These are phyloP conservation scores for Pezicula neosporulosa DNA, from an alignment of 2,329 filamentous ascomycete species.

Conservation along the genomic window DNA sequence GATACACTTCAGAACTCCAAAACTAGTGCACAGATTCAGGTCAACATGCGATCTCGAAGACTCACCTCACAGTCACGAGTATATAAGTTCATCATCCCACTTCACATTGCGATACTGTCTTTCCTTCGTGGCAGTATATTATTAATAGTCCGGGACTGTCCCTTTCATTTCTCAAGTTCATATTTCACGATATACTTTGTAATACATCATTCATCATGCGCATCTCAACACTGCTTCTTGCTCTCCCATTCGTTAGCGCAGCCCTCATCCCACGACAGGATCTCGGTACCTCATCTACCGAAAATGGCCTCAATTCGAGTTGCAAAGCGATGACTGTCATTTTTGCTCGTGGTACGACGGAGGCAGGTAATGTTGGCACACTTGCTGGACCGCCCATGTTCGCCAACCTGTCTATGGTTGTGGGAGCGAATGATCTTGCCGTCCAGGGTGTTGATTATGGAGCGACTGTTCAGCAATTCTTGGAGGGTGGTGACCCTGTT, in stretches of 20 bases:
- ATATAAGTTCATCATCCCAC: not conserved
- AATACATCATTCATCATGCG: not conserved
- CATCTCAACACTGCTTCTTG: not conserved
- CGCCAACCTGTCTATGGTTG: constrained; percentile 29
- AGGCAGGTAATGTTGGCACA: constrained; percentile 37
- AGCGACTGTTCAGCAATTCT: not conserved
- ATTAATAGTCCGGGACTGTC: not conserved
- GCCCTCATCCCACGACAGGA: not conserved
- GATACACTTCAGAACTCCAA: not conserved
- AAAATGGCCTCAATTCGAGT: not conserved
- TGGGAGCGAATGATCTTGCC: not conserved
- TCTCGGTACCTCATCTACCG: not conserved
- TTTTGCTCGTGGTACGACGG: constrained; percentile 43
- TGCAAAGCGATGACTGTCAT: constrained; percentile 32
- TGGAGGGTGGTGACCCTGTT: not conserved
- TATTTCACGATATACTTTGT: not conserved
- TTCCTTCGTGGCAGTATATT: not conserved
- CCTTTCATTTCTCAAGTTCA: not conserved
- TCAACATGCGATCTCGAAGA: not conserved
- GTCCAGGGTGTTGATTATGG: not conserved
- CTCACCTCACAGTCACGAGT: not conserved
- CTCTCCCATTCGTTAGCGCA: not conserved
- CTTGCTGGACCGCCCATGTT: constrained; percentile 22
- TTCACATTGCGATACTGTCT: not conserved
- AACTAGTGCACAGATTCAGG: not conserved